These are phyloP conservation scores for Linnemannia exigua DNA, from an alignment of 192 early-diverging fungal genomes.

Conservation along the genomic window DNA sequence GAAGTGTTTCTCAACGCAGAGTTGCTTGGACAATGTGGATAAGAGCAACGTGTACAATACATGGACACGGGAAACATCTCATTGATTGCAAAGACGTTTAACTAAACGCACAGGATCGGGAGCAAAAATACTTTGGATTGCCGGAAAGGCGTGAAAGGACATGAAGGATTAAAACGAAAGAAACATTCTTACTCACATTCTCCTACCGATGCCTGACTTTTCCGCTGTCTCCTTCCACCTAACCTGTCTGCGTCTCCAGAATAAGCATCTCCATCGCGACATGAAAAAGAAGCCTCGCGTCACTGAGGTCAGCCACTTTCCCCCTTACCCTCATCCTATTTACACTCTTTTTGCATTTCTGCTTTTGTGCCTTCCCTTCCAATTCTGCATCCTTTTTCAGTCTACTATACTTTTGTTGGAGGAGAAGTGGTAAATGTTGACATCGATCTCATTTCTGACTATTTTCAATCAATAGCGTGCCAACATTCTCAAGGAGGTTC, in stretches of 20 bases:
- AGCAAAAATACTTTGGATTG: not conserved
- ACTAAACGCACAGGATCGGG: not conserved
- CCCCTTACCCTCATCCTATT: not conserved
- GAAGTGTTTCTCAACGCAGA: not conserved
- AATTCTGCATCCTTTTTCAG: conserved; percentile 2
- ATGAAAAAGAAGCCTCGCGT: conserved; percentile 63
- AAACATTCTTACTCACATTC: conserved; percentile 34
- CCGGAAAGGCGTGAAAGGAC: not conserved
- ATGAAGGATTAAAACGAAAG: conserved; percentile 7
- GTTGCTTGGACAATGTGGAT: not conserved
- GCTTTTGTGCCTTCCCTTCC: not conserved
- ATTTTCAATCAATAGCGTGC: conserved; percentile 65
- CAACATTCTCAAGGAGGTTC: conserved; percentile 90
- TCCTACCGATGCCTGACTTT: conserved; percentile 21
- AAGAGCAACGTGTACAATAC: not conserved
- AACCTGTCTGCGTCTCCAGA: conserved; percentile 28
- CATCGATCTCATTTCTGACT: not conserved
- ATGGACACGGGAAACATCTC: not conserved
- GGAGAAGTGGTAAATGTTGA: not conserved
- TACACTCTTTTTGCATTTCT: not conserved
- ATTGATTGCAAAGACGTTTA: not conserved
- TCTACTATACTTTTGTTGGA: not conserved
- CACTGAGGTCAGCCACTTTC: conserved; percentile 60
- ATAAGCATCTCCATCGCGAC: conserved; percentile 63
- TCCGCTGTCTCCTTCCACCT: conserved; percentile 8